A percentile compares a stretch with the other conserved stretches of the same genome.
phyloP scores from a whole-genome alignment of 2,329 filamentous ascomycete genomes.

The Fusarium abutilonis region DNA sequence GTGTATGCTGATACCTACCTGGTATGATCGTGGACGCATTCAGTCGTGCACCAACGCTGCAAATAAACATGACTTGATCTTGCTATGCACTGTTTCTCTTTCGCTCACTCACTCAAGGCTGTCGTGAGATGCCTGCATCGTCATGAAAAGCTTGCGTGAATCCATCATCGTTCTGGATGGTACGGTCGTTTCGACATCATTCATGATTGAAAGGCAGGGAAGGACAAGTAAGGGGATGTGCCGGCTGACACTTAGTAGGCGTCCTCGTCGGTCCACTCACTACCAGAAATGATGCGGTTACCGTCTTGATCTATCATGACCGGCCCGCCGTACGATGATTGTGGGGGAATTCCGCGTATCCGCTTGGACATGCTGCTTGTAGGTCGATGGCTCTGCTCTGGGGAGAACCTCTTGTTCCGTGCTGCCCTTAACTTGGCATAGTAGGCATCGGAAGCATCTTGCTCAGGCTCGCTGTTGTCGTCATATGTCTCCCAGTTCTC shows the following conservation, averaged over 20 bases:
- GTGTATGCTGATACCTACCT: slow-evolving; percentile 27
- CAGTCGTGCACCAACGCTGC: slow-evolving; percentile 29
- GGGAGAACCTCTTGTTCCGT: slow-evolving; percentile 70
- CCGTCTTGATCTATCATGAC: slow-evolving; percentile 66
- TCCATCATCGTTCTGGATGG: slow-evolving; percentile 41
- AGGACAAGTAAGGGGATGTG: not conserved
- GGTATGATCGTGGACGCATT: slow-evolving; percentile 22
- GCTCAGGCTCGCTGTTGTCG: slow-evolving; percentile 79
- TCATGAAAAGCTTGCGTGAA: slow-evolving; percentile 45
- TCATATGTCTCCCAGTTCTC: slow-evolving; percentile 99
- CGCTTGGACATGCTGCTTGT: slow-evolving; percentile 62
- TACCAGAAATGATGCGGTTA: slow-evolving; percentile 70
- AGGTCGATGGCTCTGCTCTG: slow-evolving; percentile 57
- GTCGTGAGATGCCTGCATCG: slow-evolving; percentile 46
- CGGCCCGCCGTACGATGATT: slow-evolving; percentile 57
- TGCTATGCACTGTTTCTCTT: slow-evolving; percentile 26
- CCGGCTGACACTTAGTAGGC: slow-evolving; percentile 55
- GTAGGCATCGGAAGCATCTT: slow-evolving; percentile 80
- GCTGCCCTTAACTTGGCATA: slow-evolving; percentile 79
- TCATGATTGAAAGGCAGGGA: slow-evolving; percentile 26
- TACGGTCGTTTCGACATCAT: slow-evolving; percentile 36
- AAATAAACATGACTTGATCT: slow-evolving; percentile 21
- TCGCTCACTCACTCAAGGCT: slow-evolving; percentile 41
- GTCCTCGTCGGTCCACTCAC: slow-evolving; percentile 75
- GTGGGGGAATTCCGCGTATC: slow-evolving; percentile 62